A percentile compares a stretch with the other conserved stretches of the same genome.
phyloP scores from a whole-genome alignment of 2,329 filamentous ascomycete species.

The Penicillium sclerotigenum region DNA sequence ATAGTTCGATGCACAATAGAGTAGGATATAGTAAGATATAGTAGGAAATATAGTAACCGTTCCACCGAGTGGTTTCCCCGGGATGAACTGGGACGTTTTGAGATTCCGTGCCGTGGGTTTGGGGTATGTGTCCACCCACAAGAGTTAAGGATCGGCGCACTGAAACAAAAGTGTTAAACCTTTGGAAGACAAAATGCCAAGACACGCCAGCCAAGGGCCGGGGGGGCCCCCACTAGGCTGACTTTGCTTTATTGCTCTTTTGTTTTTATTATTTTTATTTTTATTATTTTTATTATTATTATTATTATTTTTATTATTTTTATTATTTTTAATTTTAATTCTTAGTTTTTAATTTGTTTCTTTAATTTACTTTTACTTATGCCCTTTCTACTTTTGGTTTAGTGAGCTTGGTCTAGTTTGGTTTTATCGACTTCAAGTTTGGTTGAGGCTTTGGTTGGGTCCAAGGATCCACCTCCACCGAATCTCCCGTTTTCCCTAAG shows the following conservation, averaged over 20 bases:
- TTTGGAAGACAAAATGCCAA: slow-evolving; percentile 4
- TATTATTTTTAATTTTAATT: no score
- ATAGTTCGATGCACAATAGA: neutral
- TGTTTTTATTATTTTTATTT: neutral
- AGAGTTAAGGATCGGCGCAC: slow-evolving; percentile 3
- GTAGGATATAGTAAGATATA: neutral
- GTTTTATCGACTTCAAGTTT: neutral
- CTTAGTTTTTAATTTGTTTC: no score
- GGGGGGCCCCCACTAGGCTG: slow-evolving; percentile 17
- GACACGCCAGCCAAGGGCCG: neutral
- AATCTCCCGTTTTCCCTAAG: neutral
- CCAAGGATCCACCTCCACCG: neutral
- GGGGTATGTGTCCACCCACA: neutral
- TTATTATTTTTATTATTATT: no score
- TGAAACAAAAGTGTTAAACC: slow-evolving; percentile 18
- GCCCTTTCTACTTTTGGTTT: neutral
- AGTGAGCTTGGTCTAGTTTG: neutral
- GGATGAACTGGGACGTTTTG: slow-evolving; percentile 6
- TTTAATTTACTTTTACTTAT: no score
- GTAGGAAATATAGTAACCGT: neutral
- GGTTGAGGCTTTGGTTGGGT: neutral
- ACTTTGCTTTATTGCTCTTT: neutral
- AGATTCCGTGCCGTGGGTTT: neutral
- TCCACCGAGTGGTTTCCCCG: neutral
- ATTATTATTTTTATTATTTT: no score